Evolutionary conservation across 176 grass and related monocot species (phyloP).

Genomic region (Rhynchospora breviuscula): DNA sequence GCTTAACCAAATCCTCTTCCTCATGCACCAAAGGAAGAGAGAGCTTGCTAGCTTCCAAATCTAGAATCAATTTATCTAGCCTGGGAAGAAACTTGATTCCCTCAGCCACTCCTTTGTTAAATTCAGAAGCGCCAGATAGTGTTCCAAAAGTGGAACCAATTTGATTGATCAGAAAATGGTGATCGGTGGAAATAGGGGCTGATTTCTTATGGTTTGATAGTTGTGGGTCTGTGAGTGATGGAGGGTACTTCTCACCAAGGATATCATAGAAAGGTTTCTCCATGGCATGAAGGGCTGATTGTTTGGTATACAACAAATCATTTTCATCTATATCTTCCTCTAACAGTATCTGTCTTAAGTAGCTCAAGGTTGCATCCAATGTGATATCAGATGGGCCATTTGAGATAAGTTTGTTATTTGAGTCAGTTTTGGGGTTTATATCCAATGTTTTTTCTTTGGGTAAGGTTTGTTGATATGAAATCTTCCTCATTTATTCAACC

Average conservation of each 20-base stretch:
- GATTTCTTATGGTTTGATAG: not conserved
- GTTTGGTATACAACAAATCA: not conserved
- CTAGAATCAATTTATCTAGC: constrained; percentile 9
- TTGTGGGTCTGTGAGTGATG: not conserved
- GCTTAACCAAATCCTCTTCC: not conserved
- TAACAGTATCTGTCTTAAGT: constrained; percentile 28
- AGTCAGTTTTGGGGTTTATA: no score
- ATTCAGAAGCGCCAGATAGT: not conserved
- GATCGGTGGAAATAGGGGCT: not conserved
- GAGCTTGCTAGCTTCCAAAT: not conserved
- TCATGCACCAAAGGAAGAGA: not conserved
- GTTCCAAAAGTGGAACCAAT: not conserved
- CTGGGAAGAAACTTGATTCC: constrained; percentile 29
- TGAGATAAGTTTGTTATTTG: no score
- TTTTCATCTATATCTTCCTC: constrained; percentile 33
- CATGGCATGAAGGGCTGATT: constrained; percentile 10
- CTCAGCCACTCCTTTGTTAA: constrained; percentile 29
- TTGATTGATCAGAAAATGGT: not conserved
- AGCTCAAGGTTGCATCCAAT: constrained; percentile 24
- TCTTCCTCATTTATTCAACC: no score
- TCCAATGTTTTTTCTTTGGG: no score
- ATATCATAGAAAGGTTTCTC: constrained; percentile 36
- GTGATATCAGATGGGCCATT: not conserved
- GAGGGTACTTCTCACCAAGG: constrained; percentile 25
- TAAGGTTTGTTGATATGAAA: no score